Conservation (phyloP, 139 green algal species). For the Eudorina sp. region DNA sequence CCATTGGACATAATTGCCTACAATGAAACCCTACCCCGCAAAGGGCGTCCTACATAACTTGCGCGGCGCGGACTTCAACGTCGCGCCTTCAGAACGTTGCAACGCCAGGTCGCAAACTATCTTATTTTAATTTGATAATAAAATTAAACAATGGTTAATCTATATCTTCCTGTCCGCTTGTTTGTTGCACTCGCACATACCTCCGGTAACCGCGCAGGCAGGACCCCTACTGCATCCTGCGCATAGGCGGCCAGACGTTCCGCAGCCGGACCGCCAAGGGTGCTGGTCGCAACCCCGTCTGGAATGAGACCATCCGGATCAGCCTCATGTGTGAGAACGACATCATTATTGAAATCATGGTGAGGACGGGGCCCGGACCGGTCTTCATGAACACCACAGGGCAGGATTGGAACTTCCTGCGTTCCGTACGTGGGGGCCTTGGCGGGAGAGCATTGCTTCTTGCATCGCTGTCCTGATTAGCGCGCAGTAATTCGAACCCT, state of each 20-base stretch:
- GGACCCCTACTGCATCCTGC: conserved; percentile 47
- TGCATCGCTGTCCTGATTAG: neutral
- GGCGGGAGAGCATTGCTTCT: neutral
- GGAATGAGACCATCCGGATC: conserved; percentile 50
- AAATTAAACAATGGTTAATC: neutral
- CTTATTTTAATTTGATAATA: neutral
- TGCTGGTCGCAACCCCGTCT: conserved; percentile 35
- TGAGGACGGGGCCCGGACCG: neutral
- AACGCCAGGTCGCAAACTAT: neutral
- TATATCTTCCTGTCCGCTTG: neutral
- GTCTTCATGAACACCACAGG: neutral
- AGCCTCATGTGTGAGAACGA: conserved; percentile 43
- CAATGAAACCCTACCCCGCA: neutral
- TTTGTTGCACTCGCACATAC: too few relatives aligned
- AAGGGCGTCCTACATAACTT: neutral
- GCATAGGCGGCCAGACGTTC: conserved; percentile 24
- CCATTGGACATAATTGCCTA: neutral
- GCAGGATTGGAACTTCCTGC: neutral
- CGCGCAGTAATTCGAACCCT: neutral
- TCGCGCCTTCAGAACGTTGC: neutral
- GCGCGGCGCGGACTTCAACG: neutral
- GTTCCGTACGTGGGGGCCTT: neutral
- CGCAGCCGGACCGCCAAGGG: conserved; percentile 11
- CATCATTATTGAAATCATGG: conserved; percentile 14
- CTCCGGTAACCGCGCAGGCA: conserved; percentile 22